Percentiles rank a stretch among this genome's conserved stretches.
Conservation (phyloP, 768 basidiomycete genomes). For the Tephrocybe rancida region DNA sequence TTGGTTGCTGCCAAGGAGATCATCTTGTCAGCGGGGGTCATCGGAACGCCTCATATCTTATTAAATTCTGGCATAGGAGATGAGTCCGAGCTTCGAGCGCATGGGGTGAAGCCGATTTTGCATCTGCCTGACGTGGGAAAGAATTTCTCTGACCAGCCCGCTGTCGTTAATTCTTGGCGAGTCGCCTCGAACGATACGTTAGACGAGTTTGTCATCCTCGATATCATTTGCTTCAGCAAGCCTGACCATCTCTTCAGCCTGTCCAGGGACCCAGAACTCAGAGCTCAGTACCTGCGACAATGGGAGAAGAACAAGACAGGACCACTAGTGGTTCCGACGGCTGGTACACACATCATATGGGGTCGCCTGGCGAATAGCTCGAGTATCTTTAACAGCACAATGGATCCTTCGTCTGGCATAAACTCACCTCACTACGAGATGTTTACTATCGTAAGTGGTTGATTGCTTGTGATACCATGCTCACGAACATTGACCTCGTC, state of each 20-base stretch:
- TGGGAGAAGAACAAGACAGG: too few relatives aligned
- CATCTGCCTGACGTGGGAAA: background rate
- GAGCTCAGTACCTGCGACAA: too few relatives aligned
- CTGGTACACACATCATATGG: too few relatives aligned
- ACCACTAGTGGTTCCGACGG: too few relatives aligned
- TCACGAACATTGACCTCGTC: too few relatives aligned
- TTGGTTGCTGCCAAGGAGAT: conserved; percentile 15
- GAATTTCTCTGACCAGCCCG: background rate
- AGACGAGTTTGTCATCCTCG: background rate
- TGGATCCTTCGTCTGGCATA: too few relatives aligned
- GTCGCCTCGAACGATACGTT: background rate
- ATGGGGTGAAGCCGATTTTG: background rate
- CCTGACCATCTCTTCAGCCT: background rate
- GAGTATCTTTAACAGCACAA: too few relatives aligned
- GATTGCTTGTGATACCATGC: too few relatives aligned
- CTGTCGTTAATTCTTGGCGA: background rate
- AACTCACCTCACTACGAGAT: too few relatives aligned
- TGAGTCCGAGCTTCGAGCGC: background rate
- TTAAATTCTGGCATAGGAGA: background rate
- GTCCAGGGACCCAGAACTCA: background rate
- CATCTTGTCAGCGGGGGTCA: conserved; percentile 4
- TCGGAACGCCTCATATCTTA: background rate
- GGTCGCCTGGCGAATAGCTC: too few relatives aligned
- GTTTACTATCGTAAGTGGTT: too few relatives aligned
- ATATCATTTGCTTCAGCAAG: background rate